A percentile compares a stretch with the other conserved stretches of the same genome.
These are phyloP conservation scores for Blastocladiella emersonii DNA, from an alignment of 371 early-diverging fungal genomes.

Conservation along the genomic window DNA sequence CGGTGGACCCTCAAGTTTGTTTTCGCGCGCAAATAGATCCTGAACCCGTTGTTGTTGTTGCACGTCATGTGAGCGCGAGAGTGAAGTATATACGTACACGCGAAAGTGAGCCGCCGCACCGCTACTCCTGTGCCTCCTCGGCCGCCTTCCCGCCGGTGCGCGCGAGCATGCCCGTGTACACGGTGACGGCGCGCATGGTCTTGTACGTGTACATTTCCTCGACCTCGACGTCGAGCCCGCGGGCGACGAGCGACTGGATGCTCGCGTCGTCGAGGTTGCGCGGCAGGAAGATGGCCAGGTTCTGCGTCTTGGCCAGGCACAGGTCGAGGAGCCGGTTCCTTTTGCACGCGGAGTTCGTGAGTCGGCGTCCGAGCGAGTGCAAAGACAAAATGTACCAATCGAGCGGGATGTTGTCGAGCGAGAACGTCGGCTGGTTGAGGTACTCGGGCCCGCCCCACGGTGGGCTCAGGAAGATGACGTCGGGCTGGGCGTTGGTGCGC, in stretches of 20 bases:
- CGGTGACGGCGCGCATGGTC: constrained; percentile 45
- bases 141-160: no score
- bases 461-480: constrained; percentile 82
- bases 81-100: no score
- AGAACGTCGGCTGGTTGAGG: constrained; percentile 8
- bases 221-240: constrained; percentile 45
- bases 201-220: constrained; percentile 50
- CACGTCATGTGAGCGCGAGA: no score
- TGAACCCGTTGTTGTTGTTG: no score
- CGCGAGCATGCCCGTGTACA: constrained; percentile 71
- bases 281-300: constrained; percentile 6
- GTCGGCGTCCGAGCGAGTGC: not conserved
- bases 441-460: constrained; percentile 81
- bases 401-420: constrained; percentile 9
- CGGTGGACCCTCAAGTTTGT: no score
- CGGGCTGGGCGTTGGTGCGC: constrained; percentile 46
- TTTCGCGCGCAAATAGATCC: no score
- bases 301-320: not conserved
- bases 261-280: not conserved
- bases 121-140: no score
- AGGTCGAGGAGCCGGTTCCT: constrained; percentile 7
- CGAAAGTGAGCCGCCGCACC: no score
- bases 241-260: constrained; percentile 21
- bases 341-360: not conserved
- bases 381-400: not conserved